Evolutionary conservation across 306 rosid genomes (phyloP).

Genomic region (Abrus pulchellus): DNA sequence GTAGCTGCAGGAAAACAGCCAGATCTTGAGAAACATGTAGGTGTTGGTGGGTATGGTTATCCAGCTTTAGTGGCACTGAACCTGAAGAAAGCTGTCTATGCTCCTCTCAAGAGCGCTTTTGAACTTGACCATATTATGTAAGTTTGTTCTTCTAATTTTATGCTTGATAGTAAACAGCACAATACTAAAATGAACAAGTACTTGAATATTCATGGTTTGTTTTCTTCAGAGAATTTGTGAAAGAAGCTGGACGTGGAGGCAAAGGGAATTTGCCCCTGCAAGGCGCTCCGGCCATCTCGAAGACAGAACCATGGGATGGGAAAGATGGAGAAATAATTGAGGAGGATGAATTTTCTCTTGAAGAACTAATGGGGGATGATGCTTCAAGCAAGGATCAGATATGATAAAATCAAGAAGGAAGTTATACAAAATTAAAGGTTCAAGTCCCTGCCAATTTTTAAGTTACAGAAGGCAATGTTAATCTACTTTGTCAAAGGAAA

Average conservation of each 20-base stretch:
- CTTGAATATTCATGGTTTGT: conserved; percentile 24
- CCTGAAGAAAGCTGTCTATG: conserved; percentile 85
- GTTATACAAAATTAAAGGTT: conserved; percentile 29
- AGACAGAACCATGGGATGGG: conserved; percentile 94
- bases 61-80: conserved; percentile 97
- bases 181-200: conserved; percentile 18
- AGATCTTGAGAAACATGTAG: conserved; percentile 86
- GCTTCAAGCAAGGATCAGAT: conserved; percentile 72
- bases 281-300: conserved; percentile 66
- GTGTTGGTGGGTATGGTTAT: conserved; percentile 99
- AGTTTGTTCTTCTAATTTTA: conserved; percentile 46
- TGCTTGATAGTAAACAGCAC: conserved; percentile 25
- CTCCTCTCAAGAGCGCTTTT: conserved; percentile 97
- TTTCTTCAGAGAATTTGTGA: conserved; percentile 81
- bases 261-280: conserved; percentile 87
- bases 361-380: conserved; percentile 94
- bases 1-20: conserved; percentile 92
- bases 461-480: conserved; percentile 8
- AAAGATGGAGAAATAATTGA: conserved; percentile 92
- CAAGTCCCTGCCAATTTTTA: conserved; percentile 44
- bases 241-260: conserved; percentile 93
- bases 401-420: conserved; percentile 42
- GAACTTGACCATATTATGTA: conserved; percentile 86
- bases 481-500: conserved; percentile 25
- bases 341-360: conserved; percentile 97